A percentile compares a stretch with the other conserved stretches of the same genome.
Evolutionary conservation across 139 green algal genomes (phyloP).

Genomic region (Microglena sp.): DNA sequence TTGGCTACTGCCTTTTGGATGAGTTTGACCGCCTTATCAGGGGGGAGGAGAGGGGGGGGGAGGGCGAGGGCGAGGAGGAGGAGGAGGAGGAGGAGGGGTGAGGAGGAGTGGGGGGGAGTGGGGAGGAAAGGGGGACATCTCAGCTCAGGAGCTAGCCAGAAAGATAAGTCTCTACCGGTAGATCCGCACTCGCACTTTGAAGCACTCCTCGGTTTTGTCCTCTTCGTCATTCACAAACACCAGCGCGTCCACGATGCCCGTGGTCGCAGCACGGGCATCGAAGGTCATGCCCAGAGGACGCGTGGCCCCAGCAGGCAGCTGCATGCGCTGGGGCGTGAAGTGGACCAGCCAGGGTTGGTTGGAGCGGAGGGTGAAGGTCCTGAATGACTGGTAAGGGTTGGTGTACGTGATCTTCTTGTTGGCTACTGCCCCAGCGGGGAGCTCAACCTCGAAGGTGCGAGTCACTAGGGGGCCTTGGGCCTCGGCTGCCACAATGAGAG

Average conservation of each 20-base stretch:
- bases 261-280: slow-evolving; percentile 26
- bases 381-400: slow-evolving; percentile 48
- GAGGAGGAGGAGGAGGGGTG: not conserved
- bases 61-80: not conserved
- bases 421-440: slow-evolving; percentile 27
- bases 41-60: not conserved
- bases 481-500: slow-evolving; percentile 38
- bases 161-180: slow-evolving; percentile 18
- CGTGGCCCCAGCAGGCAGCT: slow-evolving; percentile 35
- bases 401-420: slow-evolving; percentile 60
- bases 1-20: too few relatives aligned
- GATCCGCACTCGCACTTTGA: slow-evolving; percentile 35
- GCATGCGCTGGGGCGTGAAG: slow-evolving; percentile 40
- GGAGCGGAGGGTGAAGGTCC: slow-evolving; percentile 36
- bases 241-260: slow-evolving; percentile 36
- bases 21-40: too few relatives aligned
- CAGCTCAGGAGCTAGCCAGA: not conserved
- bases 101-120: not conserved
- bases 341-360: slow-evolving; percentile 42
- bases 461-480: slow-evolving; percentile 27
- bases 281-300: slow-evolving; percentile 40
- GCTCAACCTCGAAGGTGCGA: slow-evolving; percentile 39
- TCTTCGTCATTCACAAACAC: slow-evolving; percentile 57
- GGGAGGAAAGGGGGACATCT: not conserved
- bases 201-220: slow-evolving; percentile 53